Base-by-base conservation (phyloP, 208 protist species). In the Acanthamoeba lenticulata region DNA sequence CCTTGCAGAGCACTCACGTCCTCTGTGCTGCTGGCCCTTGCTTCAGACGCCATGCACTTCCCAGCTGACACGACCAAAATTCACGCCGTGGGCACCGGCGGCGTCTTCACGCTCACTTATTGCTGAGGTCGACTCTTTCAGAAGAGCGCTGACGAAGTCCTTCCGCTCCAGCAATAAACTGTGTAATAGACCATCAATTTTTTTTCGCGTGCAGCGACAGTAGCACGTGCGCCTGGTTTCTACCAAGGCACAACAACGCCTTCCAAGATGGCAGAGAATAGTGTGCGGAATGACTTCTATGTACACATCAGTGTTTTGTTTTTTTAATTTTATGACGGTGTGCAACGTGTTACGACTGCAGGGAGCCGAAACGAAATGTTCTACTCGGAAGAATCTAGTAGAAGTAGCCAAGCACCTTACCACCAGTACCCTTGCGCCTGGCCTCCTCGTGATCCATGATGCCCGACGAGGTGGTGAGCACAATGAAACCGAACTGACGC, bases 391-490 rank as follows among this genome's bases (percentile, higher is more conserved):
- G 7, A 38, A 79, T 95, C 99, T 99, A 99, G 97, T 99, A 99
- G 98, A 99, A 99, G 98, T 99, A 99, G 94, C 99, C 99, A 90
- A 99, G 98, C 81, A 99, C 98, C 98, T 99, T 99, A 93, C 99
- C 99, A 98, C 99, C 99, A 96, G 99, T 99, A 97, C 99, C 98
- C 96, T 99, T 98, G 55, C 98, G 95, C 91, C 98, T 97, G 65
- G 99, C 99, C 97, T 99, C 99, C 97, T 99, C 99, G 98, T 99
- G 99, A 96, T 99, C 99, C 99, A 99, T 99, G 97, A 99, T 99
- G 95, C 99, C 99, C 47, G 99, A 97, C 49, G 99, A 99, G 49
- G 99, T 99, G 57, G 99, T 99, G 67, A 99, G 97, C 94, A 99
- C 99, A 79, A 99, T 96, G 95, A 99, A 99, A 94, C 99, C 99